These are phyloP conservation scores for Nissolia schottii DNA, from an alignment of 306 rosid genomes.

Conservation along the genomic window DNA sequence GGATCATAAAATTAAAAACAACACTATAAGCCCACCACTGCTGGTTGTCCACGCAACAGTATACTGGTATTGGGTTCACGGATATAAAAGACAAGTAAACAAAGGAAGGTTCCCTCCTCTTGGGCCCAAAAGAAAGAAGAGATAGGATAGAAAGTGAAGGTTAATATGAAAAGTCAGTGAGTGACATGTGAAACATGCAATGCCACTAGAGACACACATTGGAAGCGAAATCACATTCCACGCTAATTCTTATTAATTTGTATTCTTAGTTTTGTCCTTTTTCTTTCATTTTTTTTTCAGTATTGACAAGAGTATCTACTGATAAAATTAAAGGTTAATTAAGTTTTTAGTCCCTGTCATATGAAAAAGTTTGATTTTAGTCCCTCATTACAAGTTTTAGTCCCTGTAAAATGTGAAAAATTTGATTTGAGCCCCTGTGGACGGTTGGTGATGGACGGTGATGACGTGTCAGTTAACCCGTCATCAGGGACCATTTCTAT, in stretches of 20 bases:
- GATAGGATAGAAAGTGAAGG: not conserved
- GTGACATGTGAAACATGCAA: slow-evolving; percentile 19
- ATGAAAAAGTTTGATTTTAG: too few species aligned
- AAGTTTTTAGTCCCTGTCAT: too few species aligned
- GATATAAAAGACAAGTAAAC: not conserved
- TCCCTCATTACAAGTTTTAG: too few species aligned
- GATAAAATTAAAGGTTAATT: too few species aligned
- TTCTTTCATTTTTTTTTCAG: not conserved
- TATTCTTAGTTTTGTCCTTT: too few species aligned
- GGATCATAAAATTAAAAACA: too few species aligned
- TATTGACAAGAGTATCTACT: too few species aligned
- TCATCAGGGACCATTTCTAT: too few species aligned
- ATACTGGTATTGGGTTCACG: not conserved
- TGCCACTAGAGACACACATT: not conserved
- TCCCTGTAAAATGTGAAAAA: too few species aligned
- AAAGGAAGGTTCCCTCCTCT: not conserved
- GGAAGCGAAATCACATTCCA: slow-evolving; percentile 19
- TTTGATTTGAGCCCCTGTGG: too few species aligned
- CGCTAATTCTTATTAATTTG: not conserved
- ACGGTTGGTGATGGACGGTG: too few species aligned
- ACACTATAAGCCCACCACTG: not conserved
- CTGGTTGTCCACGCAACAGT: not conserved
- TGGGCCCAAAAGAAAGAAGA: not conserved
- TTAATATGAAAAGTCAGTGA: not conserved
- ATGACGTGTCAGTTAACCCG: too few species aligned